These are phyloP conservation scores for Ormosia semicastrata DNA, from an alignment of 306 rosid genomes.

Conservation along the genomic window DNA sequence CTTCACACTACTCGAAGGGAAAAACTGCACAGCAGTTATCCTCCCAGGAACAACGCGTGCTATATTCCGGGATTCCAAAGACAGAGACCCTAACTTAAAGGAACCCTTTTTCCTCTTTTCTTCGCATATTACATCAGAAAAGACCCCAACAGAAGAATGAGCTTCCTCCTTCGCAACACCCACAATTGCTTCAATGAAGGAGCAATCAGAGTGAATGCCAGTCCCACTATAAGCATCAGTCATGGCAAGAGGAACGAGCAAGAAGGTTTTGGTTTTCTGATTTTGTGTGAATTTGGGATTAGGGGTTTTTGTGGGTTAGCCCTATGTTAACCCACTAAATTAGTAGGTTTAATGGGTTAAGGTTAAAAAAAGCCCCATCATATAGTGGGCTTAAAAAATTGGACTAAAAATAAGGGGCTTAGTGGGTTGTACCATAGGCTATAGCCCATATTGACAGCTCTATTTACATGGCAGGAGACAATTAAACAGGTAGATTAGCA, in stretches of 20 bases:
- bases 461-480: too few relatives aligned
- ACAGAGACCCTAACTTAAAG: conserved; percentile 45
- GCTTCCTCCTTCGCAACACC: conserved; percentile 34
- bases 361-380: too few relatives aligned
- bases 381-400: too few relatives aligned
- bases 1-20: conserved; percentile 55
- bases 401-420: too few relatives aligned
- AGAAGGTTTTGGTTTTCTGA: too few relatives aligned
- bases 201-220: conserved; percentile 37
- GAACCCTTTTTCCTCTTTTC: conserved; percentile 3
- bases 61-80: conserved; percentile 58
- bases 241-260: conserved; percentile 65
- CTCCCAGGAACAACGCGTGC: conserved; percentile 67
- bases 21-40: conserved; percentile 50
- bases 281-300: too few relatives aligned
- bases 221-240: conserved; percentile 42
- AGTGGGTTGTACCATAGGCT: too few relatives aligned
- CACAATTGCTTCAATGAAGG: conserved; percentile 45
- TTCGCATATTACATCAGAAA: background rate
- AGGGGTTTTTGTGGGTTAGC: too few relatives aligned
- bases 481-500: too few relatives aligned
- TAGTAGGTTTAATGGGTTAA: too few relatives aligned
- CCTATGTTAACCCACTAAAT: too few relatives aligned
- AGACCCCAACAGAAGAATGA: background rate
- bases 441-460: too few relatives aligned